Conservation (phyloP, 129 eudicot genomes). For the Kitagawia praeruptora region DNA sequence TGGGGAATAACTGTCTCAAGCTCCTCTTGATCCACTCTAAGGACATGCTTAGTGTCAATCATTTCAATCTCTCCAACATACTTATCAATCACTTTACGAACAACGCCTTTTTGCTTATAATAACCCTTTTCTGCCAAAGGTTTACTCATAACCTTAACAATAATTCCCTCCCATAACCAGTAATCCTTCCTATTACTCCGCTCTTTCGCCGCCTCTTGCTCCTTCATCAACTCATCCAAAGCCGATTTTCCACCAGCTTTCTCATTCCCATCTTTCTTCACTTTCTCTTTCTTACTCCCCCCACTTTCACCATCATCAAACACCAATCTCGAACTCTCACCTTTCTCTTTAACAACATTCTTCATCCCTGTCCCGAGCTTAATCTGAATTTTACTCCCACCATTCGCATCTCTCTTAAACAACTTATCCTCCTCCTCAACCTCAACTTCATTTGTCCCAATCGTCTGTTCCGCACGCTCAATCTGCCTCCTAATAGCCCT, state of each 20-base stretch:
- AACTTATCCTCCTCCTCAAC: slow-evolving; percentile 17
- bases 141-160: slow-evolving; percentile 88
- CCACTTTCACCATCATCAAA: slow-evolving; percentile 50
- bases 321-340: slow-evolving; percentile 38
- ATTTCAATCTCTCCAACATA: slow-evolving; percentile 90
- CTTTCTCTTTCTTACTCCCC: slow-evolving; percentile 20
- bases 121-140: slow-evolving; percentile 78
- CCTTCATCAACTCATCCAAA: slow-evolving; percentile 76
- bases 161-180: slow-evolving; percentile 77
- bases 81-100: slow-evolving; percentile 72
- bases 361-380: slow-evolving; percentile 34
- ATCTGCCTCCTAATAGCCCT: slow-evolving; percentile 70
- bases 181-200: slow-evolving; percentile 78
- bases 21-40: slow-evolving; percentile 94
- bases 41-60: slow-evolving; percentile 71
- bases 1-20: slow-evolving; percentile 90
- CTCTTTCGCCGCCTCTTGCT: slow-evolving; percentile 81
- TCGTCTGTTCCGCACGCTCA: slow-evolving; percentile 65
- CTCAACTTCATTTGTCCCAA: slow-evolving; percentile 14
- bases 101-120: slow-evolving; percentile 85
- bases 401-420: slow-evolving; percentile 34
- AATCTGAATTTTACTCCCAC: slow-evolving; percentile 51
- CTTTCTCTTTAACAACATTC: slow-evolving; percentile 29
- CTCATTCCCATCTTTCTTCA: slow-evolving; percentile 15
- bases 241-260: slow-evolving; percentile 42